phyloP scores from a whole-genome alignment of 2,329 filamentous ascomycete genomes.

The Ascochyta pisi region DNA sequence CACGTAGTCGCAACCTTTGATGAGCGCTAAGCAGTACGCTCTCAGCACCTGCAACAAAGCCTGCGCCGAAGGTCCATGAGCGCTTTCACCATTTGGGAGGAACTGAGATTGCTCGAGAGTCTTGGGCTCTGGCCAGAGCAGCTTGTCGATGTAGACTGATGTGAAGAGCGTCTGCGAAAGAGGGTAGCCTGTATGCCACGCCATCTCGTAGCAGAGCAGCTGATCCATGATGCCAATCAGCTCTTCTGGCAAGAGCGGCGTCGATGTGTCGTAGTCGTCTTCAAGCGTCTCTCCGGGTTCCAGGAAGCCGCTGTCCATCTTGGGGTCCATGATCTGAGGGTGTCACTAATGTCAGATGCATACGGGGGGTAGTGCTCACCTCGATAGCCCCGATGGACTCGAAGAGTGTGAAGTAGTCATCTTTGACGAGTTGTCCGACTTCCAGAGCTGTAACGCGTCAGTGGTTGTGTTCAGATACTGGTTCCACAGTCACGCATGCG shows the following conservation, averaged over 20 bases:
- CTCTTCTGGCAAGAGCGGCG: constrained; percentile 74
- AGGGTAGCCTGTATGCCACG: constrained; percentile 96
- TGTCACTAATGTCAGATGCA: constrained; percentile 2
- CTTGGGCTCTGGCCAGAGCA: constrained; percentile 74
- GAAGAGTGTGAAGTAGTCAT: constrained; percentile 92
- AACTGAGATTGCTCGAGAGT: constrained; percentile 68
- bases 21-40: constrained; percentile 82
- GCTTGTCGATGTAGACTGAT: constrained; percentile 84
- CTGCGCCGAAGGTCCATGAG: constrained; percentile 24
- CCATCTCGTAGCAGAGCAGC: constrained; percentile 90
- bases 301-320: constrained; percentile 95
- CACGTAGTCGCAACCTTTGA: constrained; percentile 83
- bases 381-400: constrained; percentile 90
- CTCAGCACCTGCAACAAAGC: constrained; percentile 66
- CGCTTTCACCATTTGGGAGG: constrained; percentile 54
- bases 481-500: not conserved
- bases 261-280: constrained; percentile 77
- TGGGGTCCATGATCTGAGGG: constrained; percentile 91
- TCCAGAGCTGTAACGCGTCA: constrained; percentile 65
- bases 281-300: constrained; percentile 81
- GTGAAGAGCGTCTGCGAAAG: constrained; percentile 94
- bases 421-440: constrained; percentile 86
- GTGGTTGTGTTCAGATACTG: constrained; percentile 2
- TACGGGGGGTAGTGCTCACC: constrained; percentile 43
- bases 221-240: constrained; percentile 94